phyloP scores from a whole-genome alignment of 73 alveolate genomes.

The Paramecium octaurelia region DNA sequence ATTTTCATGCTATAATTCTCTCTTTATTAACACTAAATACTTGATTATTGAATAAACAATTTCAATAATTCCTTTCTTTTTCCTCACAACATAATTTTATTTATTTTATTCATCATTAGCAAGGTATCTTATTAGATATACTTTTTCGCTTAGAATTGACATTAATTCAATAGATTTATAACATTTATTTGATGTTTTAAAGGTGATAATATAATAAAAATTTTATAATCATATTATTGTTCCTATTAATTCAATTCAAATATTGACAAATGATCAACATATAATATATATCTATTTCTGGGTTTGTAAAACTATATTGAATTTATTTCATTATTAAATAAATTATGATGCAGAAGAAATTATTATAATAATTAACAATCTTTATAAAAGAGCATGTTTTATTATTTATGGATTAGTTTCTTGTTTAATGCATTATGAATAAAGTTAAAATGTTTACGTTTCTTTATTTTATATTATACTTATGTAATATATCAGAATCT shows the following conservation, averaged over 20 bases:
- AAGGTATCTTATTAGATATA: no score
- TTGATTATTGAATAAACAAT: no score
- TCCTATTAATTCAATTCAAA: no score
- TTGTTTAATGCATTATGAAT: not conserved
- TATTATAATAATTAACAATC: no score
- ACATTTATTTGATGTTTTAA: no score
- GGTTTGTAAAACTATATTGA: no score
- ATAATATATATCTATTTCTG: not conserved
- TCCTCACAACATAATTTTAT: not conserved
- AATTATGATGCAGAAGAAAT: not conserved
- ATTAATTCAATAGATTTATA: no score
- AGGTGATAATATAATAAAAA: not conserved
- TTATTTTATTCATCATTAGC: not conserved
- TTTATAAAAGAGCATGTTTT: not conserved
- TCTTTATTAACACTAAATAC: not conserved
- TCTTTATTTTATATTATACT: not conserved
- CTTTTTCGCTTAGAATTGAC: not conserved
- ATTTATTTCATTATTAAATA: not conserved
- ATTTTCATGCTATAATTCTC: no score
- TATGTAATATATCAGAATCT: slow-evolving; percentile 54
- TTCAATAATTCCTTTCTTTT: not conserved
- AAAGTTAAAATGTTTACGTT: not conserved
- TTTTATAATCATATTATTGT: not conserved
- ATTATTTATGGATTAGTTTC: no score
- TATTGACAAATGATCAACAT: no score